phyloP scores from a whole-genome alignment of 2,329 filamentous ascomycete species.

The Aspergillus quadricinctus region DNA sequence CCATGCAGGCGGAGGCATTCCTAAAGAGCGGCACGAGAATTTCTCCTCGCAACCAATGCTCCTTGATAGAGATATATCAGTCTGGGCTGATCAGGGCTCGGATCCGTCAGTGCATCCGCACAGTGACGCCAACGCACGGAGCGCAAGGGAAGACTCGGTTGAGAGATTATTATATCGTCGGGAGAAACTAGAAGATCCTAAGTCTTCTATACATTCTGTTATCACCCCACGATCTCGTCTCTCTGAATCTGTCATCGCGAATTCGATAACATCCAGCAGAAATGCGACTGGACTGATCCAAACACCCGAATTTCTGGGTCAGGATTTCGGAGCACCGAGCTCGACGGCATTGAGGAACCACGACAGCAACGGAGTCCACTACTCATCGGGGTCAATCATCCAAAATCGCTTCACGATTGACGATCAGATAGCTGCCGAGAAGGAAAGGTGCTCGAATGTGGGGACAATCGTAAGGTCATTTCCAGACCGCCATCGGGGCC shows the following conservation, averaged over 20 bases:
- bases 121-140: not conserved
- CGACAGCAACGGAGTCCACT: not conserved
- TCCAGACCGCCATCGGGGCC: not conserved
- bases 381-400: not conserved
- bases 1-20: not conserved
- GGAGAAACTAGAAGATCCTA: not conserved
- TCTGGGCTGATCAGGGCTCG: not conserved
- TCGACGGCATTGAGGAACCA: not conserved
- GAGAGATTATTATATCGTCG: not conserved
- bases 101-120: not conserved
- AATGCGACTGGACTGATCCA: not conserved
- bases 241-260: not conserved
- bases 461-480: not conserved
- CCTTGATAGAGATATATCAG: slow-evolving; percentile 21
- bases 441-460: slow-evolving; percentile 5
- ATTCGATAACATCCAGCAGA: not conserved
- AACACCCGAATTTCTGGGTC: not conserved
- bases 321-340: not conserved
- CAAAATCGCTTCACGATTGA: slow-evolving; percentile 23
- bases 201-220: not conserved
- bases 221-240: not conserved
- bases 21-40: slow-evolving; percentile 5
- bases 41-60: slow-evolving; percentile 33
- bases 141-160: not conserved
- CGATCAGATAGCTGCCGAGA: slow-evolving; percentile 23